These are phyloP conservation scores for Amylostereum areolatum DNA, from an alignment of 1,284 basidiomycete species.

Conservation along the genomic window DNA sequence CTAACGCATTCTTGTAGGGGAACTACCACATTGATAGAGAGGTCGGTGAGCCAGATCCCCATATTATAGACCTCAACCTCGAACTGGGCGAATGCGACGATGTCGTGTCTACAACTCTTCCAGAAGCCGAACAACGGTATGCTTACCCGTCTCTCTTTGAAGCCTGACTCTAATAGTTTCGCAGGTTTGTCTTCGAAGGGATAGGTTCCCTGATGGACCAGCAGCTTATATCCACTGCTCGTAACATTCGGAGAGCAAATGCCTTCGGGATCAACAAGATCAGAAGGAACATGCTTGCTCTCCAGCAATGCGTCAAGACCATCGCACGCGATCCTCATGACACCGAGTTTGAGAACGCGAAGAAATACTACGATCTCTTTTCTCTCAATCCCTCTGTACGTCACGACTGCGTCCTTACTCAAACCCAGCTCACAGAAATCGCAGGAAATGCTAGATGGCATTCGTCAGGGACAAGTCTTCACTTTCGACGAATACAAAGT, in stretches of 20 bases:
- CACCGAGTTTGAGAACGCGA: constrained; percentile 70
- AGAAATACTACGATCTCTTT: constrained; percentile 81
- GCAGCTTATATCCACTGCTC: constrained; percentile 72
- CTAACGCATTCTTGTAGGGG: constrained; percentile 43
- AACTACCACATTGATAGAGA: constrained; percentile 80
- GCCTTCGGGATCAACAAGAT: constrained; percentile 84
- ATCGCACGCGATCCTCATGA: constrained; percentile 57
- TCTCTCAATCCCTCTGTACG: constrained; percentile 67
- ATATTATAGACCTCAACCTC: constrained; percentile 83
- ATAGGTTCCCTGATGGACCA: constrained; percentile 86
- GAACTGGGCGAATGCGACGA: constrained; percentile 80
- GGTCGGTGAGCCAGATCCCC: constrained; percentile 85
- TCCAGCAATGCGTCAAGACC: constrained; percentile 90
- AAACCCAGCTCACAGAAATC: constrained; percentile 4
- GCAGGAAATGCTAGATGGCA: constrained; percentile 70
- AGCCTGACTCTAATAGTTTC: neutral
- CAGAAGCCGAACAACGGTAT: constrained; percentile 61
- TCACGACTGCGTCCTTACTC: constrained; percentile 2
- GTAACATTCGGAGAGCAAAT: constrained; percentile 69
- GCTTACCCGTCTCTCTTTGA: constrained; percentile 18
- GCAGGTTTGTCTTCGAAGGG: constrained; percentile 83
- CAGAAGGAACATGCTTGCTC: constrained; percentile 82
- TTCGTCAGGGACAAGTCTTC: constrained; percentile 61
- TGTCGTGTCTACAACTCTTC: constrained; percentile 56
- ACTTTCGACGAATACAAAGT: constrained; percentile 88